Evolutionary conservation across 192 early-diverging fungal species (phyloP), one percentile per base, ranked within the genome.

Genomic region (Geranomyces variabilis): DNA sequence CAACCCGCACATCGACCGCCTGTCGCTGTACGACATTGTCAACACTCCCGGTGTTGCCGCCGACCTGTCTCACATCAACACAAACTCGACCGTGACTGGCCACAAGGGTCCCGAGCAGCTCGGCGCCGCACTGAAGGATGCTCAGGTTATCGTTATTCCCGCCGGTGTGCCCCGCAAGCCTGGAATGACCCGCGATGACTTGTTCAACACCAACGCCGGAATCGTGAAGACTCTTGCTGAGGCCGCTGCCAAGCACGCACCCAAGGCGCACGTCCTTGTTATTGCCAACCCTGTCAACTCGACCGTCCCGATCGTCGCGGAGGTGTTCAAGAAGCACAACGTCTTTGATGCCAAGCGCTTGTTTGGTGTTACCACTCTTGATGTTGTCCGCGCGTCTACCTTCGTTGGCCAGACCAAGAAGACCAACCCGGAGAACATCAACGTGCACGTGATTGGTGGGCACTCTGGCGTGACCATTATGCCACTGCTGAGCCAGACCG

Each of bases 211-310:
- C 83, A 98, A 98, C 83, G 96, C 96, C 67, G 90, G 91, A 64
- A 98, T 98, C 69, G 93, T 96, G 77, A 86, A 88, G 70, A 89
- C 80, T 55, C 87, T 96, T 43, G 94, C 95, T 67, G 79, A 81
- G 63, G 93, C 88, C 53, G 85, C 87, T 63, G 95, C 94, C 34
- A 81, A 86, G 80, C 90, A 83, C 58, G 87, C 74, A 1, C 94
- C 96, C 68, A 89, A 91, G 72, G 96, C 94, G 53, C 85, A 93
- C 82, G 76, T 93, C 69, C 84, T 91, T 59, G 85, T 98, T 79
- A 98, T 98, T 76, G 90, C 96, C 71, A 98, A 98, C 91, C 96
- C 96, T 48, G 96, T 98, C 75, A 98, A 98, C 89, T 96, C 94
- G 45, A 98, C 94, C 26, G 96, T 98, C 49, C 94, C 96, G 57